Conservation (phyloP, 257 asterid genomes). For the Haberlea rhodopensis region DNA sequence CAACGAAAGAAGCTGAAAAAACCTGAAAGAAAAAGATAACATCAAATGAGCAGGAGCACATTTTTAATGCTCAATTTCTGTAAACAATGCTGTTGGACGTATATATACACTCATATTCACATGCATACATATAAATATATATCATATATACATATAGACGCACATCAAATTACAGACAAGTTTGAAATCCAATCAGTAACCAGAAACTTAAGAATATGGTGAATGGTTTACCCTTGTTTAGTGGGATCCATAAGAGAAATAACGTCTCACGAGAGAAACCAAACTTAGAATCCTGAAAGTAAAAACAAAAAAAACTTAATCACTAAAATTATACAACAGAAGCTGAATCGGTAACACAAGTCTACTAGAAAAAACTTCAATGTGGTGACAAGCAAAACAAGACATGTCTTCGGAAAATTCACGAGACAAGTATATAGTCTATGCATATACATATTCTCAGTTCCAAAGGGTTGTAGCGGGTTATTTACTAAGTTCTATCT, state of each 20-base stretch:
- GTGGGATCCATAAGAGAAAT: constrained; percentile 34
- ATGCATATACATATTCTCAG: too few species aligned
- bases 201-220: not conserved
- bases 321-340: not conserved
- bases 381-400: too few species aligned
- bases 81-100: not conserved
- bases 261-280: not conserved
- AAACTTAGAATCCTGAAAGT: not conserved
- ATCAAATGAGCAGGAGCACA: constrained; percentile 15
- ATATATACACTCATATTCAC: too few species aligned
- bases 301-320: not conserved
- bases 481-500: too few species aligned
- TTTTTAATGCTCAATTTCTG: not conserved
- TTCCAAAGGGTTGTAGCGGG: too few species aligned
- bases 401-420: too few species aligned
- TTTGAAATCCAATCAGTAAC: not conserved
- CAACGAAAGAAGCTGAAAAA: constrained; percentile 17
- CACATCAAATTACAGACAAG: not conserved
- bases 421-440: too few species aligned
- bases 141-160: not conserved
- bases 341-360: not conserved
- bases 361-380: too few species aligned
- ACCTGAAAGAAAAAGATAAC: constrained; percentile 32
- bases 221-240: constrained; percentile 28
- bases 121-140: not conserved